Conservation (phyloP, 257 asterid genomes). For the Fraxinus anomala region DNA sequence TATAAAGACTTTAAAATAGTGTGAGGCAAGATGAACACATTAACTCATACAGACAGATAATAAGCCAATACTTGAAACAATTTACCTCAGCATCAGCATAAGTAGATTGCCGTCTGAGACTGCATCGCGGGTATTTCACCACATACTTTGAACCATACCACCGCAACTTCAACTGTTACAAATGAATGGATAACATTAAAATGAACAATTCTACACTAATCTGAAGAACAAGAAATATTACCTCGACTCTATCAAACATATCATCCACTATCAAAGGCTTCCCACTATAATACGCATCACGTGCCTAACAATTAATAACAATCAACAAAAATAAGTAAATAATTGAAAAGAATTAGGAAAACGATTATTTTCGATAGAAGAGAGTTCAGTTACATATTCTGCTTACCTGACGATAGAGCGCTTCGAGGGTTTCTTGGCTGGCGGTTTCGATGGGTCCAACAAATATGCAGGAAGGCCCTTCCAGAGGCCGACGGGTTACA, state of each 20-base stretch:
- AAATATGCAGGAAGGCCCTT: constrained; percentile 89
- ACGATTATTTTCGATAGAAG: not conserved
- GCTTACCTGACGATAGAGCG: constrained; percentile 81
- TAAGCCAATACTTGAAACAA: constrained; percentile 13
- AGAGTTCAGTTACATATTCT: not conserved
- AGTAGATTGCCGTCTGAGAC: constrained; percentile 83
- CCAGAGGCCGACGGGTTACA: constrained; percentile 44
- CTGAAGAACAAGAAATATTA: constrained; percentile 27
- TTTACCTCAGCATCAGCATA: constrained; percentile 97
- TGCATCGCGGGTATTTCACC: constrained; percentile 94
- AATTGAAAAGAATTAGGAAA: constrained; percentile 1
- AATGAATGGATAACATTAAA: not conserved
- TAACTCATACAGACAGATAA: not conserved
- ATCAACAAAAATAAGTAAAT: constrained; percentile 14
- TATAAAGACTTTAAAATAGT: not conserved
- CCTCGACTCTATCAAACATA: constrained; percentile 97
- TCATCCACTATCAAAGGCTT: constrained; percentile 89
- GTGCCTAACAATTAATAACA: constrained; percentile 50
- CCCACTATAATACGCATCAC: constrained; percentile 86
- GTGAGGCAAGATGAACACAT: not conserved
- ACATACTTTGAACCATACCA: constrained; percentile 86
- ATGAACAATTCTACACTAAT: not conserved
- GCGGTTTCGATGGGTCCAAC: constrained; percentile 93
- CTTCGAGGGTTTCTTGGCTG: constrained; percentile 90
- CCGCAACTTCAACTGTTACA: constrained; percentile 71